Conservation (phyloP, 345 rosid genomes). For the Eucalyptus urophylla region DNA sequence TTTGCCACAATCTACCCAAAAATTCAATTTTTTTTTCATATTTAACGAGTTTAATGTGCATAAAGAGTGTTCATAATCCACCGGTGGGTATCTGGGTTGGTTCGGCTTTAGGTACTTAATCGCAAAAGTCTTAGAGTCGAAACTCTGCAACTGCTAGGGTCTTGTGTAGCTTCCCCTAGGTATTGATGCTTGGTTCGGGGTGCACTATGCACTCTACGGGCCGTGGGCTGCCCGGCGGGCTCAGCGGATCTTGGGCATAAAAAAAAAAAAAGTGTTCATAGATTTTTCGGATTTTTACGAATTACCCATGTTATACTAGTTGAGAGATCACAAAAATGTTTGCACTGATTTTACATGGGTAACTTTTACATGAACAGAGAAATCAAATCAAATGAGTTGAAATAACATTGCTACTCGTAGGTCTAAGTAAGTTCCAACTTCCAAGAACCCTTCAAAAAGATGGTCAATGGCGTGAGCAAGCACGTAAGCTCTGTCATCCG, state of each 20-base stretch:
- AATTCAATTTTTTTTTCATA: neutral
- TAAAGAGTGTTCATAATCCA: neutral
- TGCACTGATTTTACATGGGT: no score
- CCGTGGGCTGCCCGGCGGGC: no score
- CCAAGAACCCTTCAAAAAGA: neutral
- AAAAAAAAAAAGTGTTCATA: neutral
- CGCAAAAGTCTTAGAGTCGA: no score
- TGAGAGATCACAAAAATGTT: neutral
- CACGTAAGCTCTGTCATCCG: neutral
- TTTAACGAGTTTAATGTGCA: rapidly evolving
- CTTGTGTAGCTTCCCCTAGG: no score
- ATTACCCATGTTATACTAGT: neutral
- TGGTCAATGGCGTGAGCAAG: neutral
- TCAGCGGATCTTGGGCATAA: no score
- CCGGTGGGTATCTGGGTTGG: no score
- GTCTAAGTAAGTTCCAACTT: neutral
- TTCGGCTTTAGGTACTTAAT: no score
- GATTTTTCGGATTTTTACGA: neutral
- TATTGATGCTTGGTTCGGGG: no score
- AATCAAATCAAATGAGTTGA: neutral
- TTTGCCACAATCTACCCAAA: neutral
- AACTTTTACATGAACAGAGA: neutral
- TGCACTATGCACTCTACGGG: no score
- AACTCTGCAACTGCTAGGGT: no score
- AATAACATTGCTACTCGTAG: no score